Base-by-base conservation (phyloP, 2,329 filamentous ascomycete genomes). In the Grosmannia serpens region DNA sequence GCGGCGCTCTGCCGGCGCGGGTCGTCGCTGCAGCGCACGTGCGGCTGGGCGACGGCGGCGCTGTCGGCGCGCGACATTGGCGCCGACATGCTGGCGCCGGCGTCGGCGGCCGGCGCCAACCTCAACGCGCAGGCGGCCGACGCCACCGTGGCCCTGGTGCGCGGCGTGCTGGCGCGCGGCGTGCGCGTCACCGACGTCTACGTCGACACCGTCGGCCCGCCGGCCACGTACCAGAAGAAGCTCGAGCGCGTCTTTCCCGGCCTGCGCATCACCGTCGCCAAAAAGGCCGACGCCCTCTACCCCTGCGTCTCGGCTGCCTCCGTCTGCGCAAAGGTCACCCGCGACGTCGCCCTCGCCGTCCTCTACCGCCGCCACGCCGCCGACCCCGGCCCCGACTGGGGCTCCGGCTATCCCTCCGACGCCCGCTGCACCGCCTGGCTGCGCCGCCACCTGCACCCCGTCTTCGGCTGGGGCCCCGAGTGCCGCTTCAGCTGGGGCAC, bases 401-500 rank as follows among this genome's bases (percentile, higher is more conserved):
- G 94, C 0, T 95, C 89, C 1, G 94, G 94, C 0, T 99, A 99
- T 70, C 94, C 94, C 0, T 90, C 88, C 1, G 94, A 99, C 72
- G 84, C 79, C 24, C 82, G 88, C 62, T 95, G 91, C 65, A 83
- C 87, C 2, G 71, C 74, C 26, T 99, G 94, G 92, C 70, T 99
- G 68, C 88, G 85, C 73, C 75, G 75, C 46, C 94, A 92, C 64
- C 92, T 96, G 85, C 86, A 99, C 68, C 89, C 89, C 3, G 74
- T 97, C 1, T 99, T 97, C 74, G 94, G 94, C 17, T 99, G 94
- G 92, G 91, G 92, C 0, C 82, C 82, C 27, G 91, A 97, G 73
- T 95, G 90, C 69, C 80, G 94, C 5, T 97, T 96, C 68, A 96
- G 91, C 68, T 99, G 94, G 94, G 88, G 88, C 0, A 97, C 94